Base-by-base conservation (phyloP, 768 basidiomycete species). In the Rhodocollybia butyracea region DNA sequence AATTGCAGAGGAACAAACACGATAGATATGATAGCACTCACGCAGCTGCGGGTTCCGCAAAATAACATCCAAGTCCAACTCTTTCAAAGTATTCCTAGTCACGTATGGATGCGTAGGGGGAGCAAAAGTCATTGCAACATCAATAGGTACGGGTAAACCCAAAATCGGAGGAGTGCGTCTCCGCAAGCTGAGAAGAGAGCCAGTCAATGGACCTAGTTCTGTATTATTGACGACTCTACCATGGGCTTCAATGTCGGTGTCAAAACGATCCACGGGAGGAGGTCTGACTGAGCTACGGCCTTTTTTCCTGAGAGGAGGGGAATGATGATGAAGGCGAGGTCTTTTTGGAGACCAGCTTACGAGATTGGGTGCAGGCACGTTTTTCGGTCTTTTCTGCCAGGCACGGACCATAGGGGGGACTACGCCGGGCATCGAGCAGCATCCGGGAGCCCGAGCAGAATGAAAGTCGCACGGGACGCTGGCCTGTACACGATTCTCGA, bases 11-110 rank as follows among this genome's bases (percentile, higher is more conserved):
- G 57, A 55, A 58, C 59, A 59, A 47, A 50, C 45, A 63, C 48
- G 55, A 48, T 43, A 36, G 34, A 7, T 48, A 30, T 51, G 53
- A 54, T 57, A 56, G n/a, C 21, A 87, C 86, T 74, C 72, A 91
- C 94, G 89, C 57, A 96, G 86, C 66, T 94, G 92, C 22, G 92
- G 91, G 68, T 94, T 94, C 46, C 89, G 83, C 54, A 96, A 77
- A 62, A 96, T 94, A 51, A 87, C 83, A 56, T 87, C 82, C 19
- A 96, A 75, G 67, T 97, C 93, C 48, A 97, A 76, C 65, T 94
- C 91, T 64, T 84, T 85, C 61, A 97, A 77, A 1, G 91, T 92
- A 41, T 85, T 82, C 36, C 89, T 80, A 64, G 91, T 94, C 66
- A 96, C 90, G 40, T 88, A 80, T 0, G 94, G 92, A 30, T 78